Evolutionary conservation across 805 yeast species (phyloP).

Genomic region (Isabelozyma gotoi): DNA sequence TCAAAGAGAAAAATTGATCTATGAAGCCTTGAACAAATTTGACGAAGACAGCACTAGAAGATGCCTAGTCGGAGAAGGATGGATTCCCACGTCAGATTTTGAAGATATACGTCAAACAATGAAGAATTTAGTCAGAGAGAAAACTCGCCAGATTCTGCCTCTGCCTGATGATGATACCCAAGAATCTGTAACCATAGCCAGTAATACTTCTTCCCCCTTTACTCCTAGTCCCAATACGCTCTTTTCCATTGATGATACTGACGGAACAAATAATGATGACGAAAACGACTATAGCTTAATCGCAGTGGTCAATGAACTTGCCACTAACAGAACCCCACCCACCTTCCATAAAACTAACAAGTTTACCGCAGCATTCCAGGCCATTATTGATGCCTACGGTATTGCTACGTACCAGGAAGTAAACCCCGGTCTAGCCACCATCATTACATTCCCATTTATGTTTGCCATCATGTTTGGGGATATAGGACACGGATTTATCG

Average conservation of each 20-base stretch:
- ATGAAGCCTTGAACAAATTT: conserved; percentile 59
- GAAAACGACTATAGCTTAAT: conserved; percentile 14
- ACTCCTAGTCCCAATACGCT: conserved; percentile 10
- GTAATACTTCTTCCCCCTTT: not conserved
- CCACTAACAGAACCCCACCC: conserved; percentile 87
- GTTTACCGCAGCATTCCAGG: conserved; percentile 90
- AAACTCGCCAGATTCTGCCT: conserved; percentile 8
- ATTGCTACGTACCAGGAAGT: conserved; percentile 91
- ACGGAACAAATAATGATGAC: conserved; percentile 12
- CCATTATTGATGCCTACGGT: conserved; percentile 94
- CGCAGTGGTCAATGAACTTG: conserved; percentile 44
- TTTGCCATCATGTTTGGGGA: conserved; percentile 99
- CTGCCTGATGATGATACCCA: not conserved
- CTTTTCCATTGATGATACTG: conserved; percentile 24
- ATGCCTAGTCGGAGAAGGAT: conserved; percentile 70
- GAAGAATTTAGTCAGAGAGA: conserved; percentile 43
- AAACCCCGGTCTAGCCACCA: conserved; percentile 93
- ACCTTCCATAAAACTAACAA: conserved; percentile 94
- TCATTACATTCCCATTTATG: conserved; percentile 96
- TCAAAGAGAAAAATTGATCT: conserved; percentile 58
- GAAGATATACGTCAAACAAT: conserved; percentile 33
- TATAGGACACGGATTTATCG: conserved; percentile 89
- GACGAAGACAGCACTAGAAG: conserved; percentile 67
- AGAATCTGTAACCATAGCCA: not conserved
- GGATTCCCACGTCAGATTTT: conserved; percentile 64